Base-by-base conservation (phyloP, 78 protist species). In the Dictyostelium firmibasis region DNA sequence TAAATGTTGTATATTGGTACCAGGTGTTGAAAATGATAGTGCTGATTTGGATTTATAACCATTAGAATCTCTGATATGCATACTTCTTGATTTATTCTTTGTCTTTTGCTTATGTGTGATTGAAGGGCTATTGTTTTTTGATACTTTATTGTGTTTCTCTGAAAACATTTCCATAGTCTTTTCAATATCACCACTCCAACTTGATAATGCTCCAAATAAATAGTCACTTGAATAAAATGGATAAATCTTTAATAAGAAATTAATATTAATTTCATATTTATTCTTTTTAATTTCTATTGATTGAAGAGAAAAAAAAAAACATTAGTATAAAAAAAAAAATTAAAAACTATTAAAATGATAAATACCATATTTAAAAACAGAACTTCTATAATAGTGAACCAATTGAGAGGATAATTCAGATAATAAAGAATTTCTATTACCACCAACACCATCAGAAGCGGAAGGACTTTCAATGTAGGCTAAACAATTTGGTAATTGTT, bases 391-490 rank as follows among this genome's bases (percentile, higher is more conserved):
- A 81, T 89, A 85, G 31, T 81, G 82, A 67, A 31, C 35, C 2
- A 89, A 64, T 10, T 81, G 81, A 38, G 85, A 81, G 18, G 94
- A 84, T 11, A 89, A 6, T 64, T 89, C 94, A 16, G 86, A 44
- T 35, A 89, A 57, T 20, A 89, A 27, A 44, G 83, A 67, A 10
- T 76, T 81, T 64, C 94, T 83, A 74, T 78, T 79, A 31, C 94
- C 94, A 38, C 94, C 94, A 35, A 89, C 94, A 81, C 94, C 87
- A 81, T 89, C 94, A 25, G 70, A 36, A 2, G 94, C 94, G 20
- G 75, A 44, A 0, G 94, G 94, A 23, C 43, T 33, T 47, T 89
- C 94, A 31, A 89, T 69, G 53, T 89, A 89, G 29, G 69, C 94
- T 29, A 89, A 62, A 50, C 94, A 89, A 70, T 81, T 69, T 14